Base-by-base conservation (phyloP, 768 basidiomycete species). In the Fibroporia radiculosa region DNA sequence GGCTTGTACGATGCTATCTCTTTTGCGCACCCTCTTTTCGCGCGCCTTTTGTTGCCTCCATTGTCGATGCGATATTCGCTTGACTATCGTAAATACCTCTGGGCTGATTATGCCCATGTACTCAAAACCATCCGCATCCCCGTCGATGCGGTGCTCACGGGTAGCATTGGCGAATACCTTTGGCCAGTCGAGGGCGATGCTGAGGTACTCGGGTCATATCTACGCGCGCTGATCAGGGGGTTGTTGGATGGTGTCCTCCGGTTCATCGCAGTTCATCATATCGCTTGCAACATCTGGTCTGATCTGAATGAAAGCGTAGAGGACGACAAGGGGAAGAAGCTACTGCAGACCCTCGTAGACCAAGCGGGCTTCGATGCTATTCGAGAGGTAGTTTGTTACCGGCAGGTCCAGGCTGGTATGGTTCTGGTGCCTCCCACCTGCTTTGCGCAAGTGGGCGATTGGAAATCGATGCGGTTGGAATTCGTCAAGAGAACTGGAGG, bases 1-100 rank as follows among this genome's bases (percentile, higher is more conserved):
- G 81, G 77, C 1, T 66, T 97, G n/a, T 98, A 93, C 64, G 87
- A 90, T 56, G 77, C 90, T 3, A 80, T 92, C 53, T 97, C 93
- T 6, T 93, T 93, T 62, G 77, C 82, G 2, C 80, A 97, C 56
- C 71, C 74, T 0, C 62, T 78, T 1, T 98, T 98, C 56, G 79
- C 76, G 11, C 69, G 74, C 2, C 71, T 95, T 11, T 72, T 96
- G 12, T 70, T 93, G 6, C 78, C 86, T 0, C 84, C 92, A 0
- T 70, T 82, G 8, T 73, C 88, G 2, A 83, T 86, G 79, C 65
- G 66, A 11, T 93, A 92, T 56, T 70, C 89, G 1, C 44, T 68
- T 19, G 93, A 98, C 66, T 96, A 90, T 57, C 80, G 93, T 40
- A 81, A 78, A 50, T 76, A 82, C 44, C 59, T 97, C 3, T 96